Percentiles rank a stretch among this genome's conserved stretches.
These are phyloP conservation scores for Acanthamoeba comandoni DNA, from an alignment of 208 protist species.

Conservation along the genomic window DNA sequence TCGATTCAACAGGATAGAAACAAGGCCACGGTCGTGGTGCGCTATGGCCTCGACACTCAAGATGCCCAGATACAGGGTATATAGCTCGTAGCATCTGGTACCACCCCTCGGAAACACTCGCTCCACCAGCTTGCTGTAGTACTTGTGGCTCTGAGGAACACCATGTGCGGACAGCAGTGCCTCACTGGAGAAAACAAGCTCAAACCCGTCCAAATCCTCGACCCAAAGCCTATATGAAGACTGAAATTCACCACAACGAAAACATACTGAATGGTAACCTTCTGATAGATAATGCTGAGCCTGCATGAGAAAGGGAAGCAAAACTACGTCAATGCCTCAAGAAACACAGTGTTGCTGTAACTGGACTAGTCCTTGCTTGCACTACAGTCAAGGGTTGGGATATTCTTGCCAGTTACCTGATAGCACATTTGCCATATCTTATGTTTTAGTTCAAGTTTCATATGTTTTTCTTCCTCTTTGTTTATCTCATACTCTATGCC, in stretches of 20 bases:
- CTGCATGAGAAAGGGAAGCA: background rate
- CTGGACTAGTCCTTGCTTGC: too few relatives aligned
- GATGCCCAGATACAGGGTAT: constrained; percentile 76
- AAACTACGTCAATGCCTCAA: background rate
- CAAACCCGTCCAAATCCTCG: constrained; percentile 73
- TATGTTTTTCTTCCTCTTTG: constrained; percentile 12
- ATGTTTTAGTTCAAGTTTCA: constrained; percentile 47
- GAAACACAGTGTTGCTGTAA: background rate
- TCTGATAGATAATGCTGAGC: constrained; percentile 47
- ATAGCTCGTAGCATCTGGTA: constrained; percentile 75
- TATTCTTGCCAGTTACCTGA: constrained; percentile 9
- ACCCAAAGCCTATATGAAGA: constrained; percentile 75
- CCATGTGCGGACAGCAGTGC: background rate
- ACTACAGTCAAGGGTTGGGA: background rate
- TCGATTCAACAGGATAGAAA: constrained; percentile 64
- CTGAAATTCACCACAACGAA: constrained; percentile 72
- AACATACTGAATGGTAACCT: constrained; percentile 64
- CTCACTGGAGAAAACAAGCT: constrained; percentile 15
- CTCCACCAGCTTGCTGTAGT: constrained; percentile 57
- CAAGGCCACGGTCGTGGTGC: constrained; percentile 64
- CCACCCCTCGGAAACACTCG: constrained; percentile 24
- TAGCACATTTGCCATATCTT: constrained; percentile 77
- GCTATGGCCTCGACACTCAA: constrained; percentile 60
- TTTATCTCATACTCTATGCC: background rate
- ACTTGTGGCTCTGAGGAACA: constrained; percentile 47